Conservation (phyloP, 225 moss, liverwort and hornwort species). For the Pseudisothecium myosuroides region DNA sequence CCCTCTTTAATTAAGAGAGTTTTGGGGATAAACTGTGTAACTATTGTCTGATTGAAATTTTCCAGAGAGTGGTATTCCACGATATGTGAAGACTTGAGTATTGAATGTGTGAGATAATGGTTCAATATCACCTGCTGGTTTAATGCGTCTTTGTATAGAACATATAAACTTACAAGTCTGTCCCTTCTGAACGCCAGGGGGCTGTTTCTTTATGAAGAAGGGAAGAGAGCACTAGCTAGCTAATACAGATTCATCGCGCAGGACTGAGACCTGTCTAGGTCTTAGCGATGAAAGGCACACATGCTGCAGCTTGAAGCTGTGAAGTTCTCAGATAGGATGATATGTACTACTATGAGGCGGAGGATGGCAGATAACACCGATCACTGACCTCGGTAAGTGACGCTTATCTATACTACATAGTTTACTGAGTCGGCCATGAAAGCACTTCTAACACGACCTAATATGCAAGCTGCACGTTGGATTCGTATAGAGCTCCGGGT, state of each 20-base stretch:
- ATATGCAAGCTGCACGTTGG: conserved; percentile 43
- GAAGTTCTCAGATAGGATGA: background rate
- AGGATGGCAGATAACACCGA: background rate
- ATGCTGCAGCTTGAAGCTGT: background rate
- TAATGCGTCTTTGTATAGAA: background rate
- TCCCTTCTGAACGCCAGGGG: background rate
- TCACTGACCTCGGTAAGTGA: background rate
- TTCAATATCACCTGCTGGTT: background rate
- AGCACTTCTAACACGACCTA: background rate
- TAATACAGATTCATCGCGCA: background rate
- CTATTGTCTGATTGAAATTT: no score
- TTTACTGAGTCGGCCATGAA: background rate
- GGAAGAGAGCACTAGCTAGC: background rate
- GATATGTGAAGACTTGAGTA: background rate
- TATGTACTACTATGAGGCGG: background rate
- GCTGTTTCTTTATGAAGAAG: conserved; percentile 1
- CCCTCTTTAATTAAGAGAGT: background rate
- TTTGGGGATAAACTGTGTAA: background rate
- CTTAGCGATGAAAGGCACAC: background rate
- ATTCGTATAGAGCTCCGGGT: conserved; percentile 19
- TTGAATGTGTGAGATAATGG: background rate
- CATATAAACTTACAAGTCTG: background rate
- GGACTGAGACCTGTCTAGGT: background rate
- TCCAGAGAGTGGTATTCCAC: no score
- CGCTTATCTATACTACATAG: background rate